Percentiles rank a stretch among this genome's conserved stretches.
phyloP scores from a whole-genome alignment of 257 asterid species.

The Ballota nigra region DNA sequence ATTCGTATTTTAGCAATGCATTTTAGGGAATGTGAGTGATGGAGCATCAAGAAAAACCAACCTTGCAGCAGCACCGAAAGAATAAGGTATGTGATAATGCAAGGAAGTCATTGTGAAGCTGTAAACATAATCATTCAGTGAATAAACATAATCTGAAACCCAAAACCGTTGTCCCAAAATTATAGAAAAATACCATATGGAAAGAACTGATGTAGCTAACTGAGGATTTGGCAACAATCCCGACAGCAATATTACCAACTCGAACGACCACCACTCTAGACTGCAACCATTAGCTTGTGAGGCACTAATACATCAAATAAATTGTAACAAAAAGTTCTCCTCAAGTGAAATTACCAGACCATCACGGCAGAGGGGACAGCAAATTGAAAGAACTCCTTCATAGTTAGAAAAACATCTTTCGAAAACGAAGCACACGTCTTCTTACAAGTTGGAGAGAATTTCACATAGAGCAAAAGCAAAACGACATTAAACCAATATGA shows the following conservation, averaged over 20 bases:
- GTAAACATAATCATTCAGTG: conserved; percentile 6
- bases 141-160: not conserved
- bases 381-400: conserved; percentile 31
- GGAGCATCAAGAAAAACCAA: conserved; percentile 22
- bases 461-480: conserved; percentile 37
- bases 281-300: conserved; percentile 25
- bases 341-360: conserved; percentile 36
- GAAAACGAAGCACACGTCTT: conserved; percentile 34
- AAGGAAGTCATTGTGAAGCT: conserved; percentile 40
- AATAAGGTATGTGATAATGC: conserved; percentile 51
- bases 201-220: conserved; percentile 63
- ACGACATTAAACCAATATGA: conserved; percentile 43
- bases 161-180: not conserved
- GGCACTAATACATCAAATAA: not conserved
- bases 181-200: conserved; percentile 46
- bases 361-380: conserved; percentile 45
- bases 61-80: conserved; percentile 68
- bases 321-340: not conserved
- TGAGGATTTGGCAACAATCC: conserved; percentile 75
- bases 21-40: not conserved
- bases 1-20: not conserved
- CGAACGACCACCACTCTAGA: conserved; percentile 83
- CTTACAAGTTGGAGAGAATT: conserved; percentile 28
- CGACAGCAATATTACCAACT: conserved; percentile 59
- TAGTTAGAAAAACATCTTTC: conserved; percentile 20